These are phyloP conservation scores for Lithocarpus polystachyus DNA, from an alignment of 306 rosid species.

Conservation along the genomic window DNA sequence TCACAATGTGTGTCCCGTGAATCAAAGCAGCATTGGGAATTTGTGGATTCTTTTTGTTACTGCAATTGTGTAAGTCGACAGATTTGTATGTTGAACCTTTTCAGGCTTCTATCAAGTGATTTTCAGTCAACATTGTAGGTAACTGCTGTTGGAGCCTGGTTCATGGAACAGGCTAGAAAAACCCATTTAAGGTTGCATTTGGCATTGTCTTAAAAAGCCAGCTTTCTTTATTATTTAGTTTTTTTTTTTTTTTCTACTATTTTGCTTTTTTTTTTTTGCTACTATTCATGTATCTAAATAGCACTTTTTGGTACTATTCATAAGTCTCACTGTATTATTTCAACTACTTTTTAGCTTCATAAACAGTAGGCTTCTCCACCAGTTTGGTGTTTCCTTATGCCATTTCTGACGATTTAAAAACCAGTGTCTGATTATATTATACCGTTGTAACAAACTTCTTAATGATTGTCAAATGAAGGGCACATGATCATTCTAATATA, in stretches of 20 bases:
- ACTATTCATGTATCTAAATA: no score
- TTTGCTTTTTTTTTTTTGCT: no score
- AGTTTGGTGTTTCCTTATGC: not conserved
- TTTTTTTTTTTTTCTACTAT: no score
- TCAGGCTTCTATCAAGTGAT: not conserved
- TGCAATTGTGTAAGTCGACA: not conserved
- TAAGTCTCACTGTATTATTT: rapidly evolving
- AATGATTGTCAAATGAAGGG: not conserved
- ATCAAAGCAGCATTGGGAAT: not conserved
- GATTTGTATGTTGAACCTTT: no score
- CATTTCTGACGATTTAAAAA: not conserved
- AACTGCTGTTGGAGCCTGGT: no score
- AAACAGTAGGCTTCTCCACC: not conserved
- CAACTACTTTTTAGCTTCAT: rapidly evolving
- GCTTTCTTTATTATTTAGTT: no score
- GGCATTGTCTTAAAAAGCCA: no score
- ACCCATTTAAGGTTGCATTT: not conserved
- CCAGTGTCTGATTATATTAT: not conserved
- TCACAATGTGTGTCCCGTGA: not conserved
- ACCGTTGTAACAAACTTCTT: not conserved
- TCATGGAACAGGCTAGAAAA: not conserved
- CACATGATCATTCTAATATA: not conserved
- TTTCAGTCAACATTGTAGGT: not conserved
- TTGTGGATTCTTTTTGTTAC: not conserved
- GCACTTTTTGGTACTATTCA: no score